Base-by-base conservation (phyloP, 108 stramenopile species). In the Phaeodactylum tricornutum region DNA sequence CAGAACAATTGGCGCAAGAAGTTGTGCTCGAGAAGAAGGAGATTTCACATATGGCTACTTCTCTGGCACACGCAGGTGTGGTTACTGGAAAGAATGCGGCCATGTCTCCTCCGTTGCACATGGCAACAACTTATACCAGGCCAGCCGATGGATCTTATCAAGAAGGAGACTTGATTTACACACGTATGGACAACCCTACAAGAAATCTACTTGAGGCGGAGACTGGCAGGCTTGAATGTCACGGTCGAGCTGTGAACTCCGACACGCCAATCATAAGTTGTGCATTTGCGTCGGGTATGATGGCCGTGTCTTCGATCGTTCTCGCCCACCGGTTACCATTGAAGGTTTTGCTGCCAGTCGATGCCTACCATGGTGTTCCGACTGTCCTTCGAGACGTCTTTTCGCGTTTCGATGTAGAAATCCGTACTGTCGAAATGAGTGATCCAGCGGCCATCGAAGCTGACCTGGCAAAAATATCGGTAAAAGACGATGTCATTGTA, bases 271-370 rank as follows among this genome's bases (percentile, higher is more conserved):
- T 21, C 4, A 51, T 28, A 7, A 50, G 79, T 7, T 82, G 40
- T 57, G 84, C 92, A 0, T 94, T 90, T 68, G 70, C 88, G 0
- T 91, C 89, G 12, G 94, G 94, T 9, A 87, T 95, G 88, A 84
- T 81, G 33, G 94, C 88, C 0, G 74, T 70, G 2, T 59, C 83
- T 3, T 53, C 85, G 16, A 56, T 94, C 15, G 17, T 94, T 0
- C 53, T 87, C 25, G 80, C 90, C 1, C 79, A 82, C 47, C 47
- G 46, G 21, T 47, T 70, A 7, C 78, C 79, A 5, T 36, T 77
- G 27, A 69, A 59, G n/a, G 55, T 95, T 1, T 17, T 92, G 0
- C 12, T 92, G 16, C 83, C 84, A 3, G 42, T 53, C 27, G 88
- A 90, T 60, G 51, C 79, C 12, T 89, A 94, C 58, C 87, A 91